Conservation (phyloP, 2,329 filamentous ascomycete genomes). For the Ascochyta clinopodiicola region DNA sequence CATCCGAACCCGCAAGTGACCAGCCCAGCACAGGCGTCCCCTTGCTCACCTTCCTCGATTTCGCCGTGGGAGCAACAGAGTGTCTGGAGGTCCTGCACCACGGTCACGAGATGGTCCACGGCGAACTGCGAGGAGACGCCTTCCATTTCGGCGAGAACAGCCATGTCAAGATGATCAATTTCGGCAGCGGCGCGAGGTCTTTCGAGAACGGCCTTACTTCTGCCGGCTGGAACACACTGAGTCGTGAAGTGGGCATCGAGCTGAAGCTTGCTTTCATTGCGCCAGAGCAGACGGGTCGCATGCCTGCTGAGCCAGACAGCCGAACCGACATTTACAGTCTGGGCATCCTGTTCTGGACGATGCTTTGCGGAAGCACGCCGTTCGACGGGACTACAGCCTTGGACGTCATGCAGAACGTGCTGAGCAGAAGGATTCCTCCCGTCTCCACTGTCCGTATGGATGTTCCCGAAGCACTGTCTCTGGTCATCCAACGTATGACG, state of each 20-base stretch:
- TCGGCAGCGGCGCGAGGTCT: slow-evolving; percentile 83
- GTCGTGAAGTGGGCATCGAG: slow-evolving; percentile 82
- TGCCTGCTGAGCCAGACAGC: slow-evolving; percentile 85
- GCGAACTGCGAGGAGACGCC: slow-evolving; percentile 87
- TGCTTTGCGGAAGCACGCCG: slow-evolving; percentile 72
- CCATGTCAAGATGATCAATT: slow-evolving; percentile 79
- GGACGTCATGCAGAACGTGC: slow-evolving; percentile 89
- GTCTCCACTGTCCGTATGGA: slow-evolving; percentile 81
- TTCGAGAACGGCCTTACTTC: slow-evolving; percentile 89
- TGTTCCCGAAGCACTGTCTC: slow-evolving; percentile 80
- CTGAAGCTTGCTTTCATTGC: slow-evolving; percentile 92
- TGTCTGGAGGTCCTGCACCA: slow-evolving; percentile 93
- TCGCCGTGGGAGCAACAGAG: slow-evolving; percentile 85
- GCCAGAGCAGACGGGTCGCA: slow-evolving; percentile 90
- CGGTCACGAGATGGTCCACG: slow-evolving; percentile 83
- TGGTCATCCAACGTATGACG: slow-evolving; percentile 90
- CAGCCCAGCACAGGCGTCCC: slow-evolving; percentile 64
- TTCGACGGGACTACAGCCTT: slow-evolving; percentile 82
- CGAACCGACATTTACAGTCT: slow-evolving; percentile 94
- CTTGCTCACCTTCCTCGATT: slow-evolving; percentile 81
- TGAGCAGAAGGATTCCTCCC: slow-evolving; percentile 77
- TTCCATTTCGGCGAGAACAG: slow-evolving; percentile 85
- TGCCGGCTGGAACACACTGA: slow-evolving; percentile 83
- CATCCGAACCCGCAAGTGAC: slow-evolving; percentile 21
- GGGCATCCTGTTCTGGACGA: slow-evolving; percentile 85